Evolutionary conservation across 768 basidiomycete genomes (phyloP).

Genomic region (Termitomyces sp.): DNA sequence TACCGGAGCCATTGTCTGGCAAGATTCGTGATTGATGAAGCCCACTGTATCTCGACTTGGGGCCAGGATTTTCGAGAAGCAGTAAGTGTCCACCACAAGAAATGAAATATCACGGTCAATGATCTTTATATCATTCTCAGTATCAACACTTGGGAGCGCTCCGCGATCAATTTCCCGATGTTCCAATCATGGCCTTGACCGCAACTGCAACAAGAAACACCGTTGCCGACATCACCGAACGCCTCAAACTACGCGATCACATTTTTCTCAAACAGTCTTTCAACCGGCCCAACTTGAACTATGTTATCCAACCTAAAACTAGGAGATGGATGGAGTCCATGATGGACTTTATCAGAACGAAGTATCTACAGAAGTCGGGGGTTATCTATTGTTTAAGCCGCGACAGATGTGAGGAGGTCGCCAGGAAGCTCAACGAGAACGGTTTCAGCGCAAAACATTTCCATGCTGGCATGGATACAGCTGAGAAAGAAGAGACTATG

Average conservation of each 20-base stretch:
- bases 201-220: conserved; percentile 86
- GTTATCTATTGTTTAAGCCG: conserved; percentile 82
- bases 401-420: conserved; percentile 75
- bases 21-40: conserved; percentile 94
- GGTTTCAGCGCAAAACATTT: conserved; percentile 71
- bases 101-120: neutral
- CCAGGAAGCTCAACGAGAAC: conserved; percentile 55
- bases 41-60: conserved; percentile 93
- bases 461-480: conserved; percentile 71
- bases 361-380: conserved; percentile 59
- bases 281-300: conserved; percentile 89
- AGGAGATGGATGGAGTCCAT: conserved; percentile 54
- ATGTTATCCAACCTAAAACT: conserved; percentile 47
- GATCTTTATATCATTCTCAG: conserved; percentile 29
- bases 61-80: conserved; percentile 89
- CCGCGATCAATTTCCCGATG: conserved; percentile 65
- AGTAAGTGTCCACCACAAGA: conserved; percentile 33
- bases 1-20: conserved; percentile 58
- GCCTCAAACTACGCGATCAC: conserved; percentile 56
- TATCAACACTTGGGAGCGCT: conserved; percentile 65
- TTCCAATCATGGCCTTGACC: conserved; percentile 95
- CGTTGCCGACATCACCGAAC: conserved; percentile 70
- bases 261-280: conserved; percentile 76
- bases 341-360: conserved; percentile 55
- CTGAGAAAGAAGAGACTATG: conserved; percentile 60